A percentile compares a stretch with the other conserved stretches of the same genome.
Evolutionary conservation across 306 rosid genomes (phyloP).

Genomic region (Amphicarpaea edgeworthii): DNA sequence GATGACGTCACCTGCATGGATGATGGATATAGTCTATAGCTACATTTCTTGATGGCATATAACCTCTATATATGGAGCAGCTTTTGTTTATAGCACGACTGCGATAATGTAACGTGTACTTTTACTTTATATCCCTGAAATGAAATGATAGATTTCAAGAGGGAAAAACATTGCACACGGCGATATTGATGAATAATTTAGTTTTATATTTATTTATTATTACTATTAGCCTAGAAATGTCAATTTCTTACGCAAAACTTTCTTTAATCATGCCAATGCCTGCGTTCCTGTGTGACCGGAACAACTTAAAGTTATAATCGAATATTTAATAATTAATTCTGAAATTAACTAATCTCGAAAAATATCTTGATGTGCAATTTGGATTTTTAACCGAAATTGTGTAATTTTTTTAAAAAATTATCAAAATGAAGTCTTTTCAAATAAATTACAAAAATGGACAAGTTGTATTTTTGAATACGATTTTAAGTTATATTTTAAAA

Average conservation of each 20-base stretch:
- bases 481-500: no score
- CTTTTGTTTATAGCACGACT: conserved; percentile 42
- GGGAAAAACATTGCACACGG: conserved; percentile 21
- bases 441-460: no score
- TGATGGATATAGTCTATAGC: conserved; percentile 45
- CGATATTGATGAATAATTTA: conserved; percentile 12
- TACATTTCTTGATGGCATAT: conserved; percentile 39
- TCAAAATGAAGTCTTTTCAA: no score
- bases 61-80: conserved; percentile 30
- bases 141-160: conserved; percentile 49
- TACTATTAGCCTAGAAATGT: conserved; percentile 3
- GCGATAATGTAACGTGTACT: conserved; percentile 18
- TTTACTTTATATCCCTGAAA: conserved; percentile 39
- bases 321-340: background rate
- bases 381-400: no score
- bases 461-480: no score
- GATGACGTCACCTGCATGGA: conserved; percentile 39
- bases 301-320: background rate
- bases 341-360: background rate
- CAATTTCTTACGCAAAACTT: background rate
- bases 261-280: background rate
- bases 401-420: no score
- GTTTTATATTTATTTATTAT: conserved; percentile 16
- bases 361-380: no score
- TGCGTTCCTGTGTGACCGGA: background rate